Evolutionary conservation across 495 filamentous ascomycete species (phyloP).

Genomic region (Astrothelium subdiscretum): DNA sequence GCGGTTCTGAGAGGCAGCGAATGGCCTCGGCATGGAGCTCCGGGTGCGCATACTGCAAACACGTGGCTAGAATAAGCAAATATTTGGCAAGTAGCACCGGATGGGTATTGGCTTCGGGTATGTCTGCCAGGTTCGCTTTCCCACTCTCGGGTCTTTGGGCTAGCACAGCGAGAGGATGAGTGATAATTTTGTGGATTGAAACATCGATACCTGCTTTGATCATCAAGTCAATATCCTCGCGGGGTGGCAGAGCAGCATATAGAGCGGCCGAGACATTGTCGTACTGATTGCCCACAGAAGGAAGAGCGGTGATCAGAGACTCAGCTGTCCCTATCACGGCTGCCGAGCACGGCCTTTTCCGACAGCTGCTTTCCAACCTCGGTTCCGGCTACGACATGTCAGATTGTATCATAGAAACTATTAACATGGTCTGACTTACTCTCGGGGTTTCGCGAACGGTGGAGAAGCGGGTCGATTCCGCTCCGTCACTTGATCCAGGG

Average conservation of each 20-base stretch:
- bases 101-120: neutral
- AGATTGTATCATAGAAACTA: neutral
- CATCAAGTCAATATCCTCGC: neutral
- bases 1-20: slow-evolving; percentile 5
- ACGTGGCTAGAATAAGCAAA: neutral
- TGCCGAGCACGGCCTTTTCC: neutral
- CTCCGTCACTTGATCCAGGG: neutral
- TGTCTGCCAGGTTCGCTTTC: neutral
- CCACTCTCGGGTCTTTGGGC: neutral
- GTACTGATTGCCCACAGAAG: neutral
- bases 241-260: neutral
- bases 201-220: neutral
- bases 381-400: neutral
- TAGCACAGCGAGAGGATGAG: neutral
- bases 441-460: neutral
- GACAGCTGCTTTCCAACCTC: neutral
- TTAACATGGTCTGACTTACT: neutral
- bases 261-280: slow-evolving; percentile 1
- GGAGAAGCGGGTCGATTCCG: neutral
- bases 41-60: neutral
- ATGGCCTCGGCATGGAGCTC: slow-evolving; percentile 9
- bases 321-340: neutral
- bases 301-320: neutral
- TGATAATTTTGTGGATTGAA: neutral
- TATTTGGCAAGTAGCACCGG: neutral